Percentiles rank a stretch among this genome's conserved stretches.
phyloP scores from a whole-genome alignment of 2,329 filamentous ascomycete species.

The Trichoderma semiorbis region DNA sequence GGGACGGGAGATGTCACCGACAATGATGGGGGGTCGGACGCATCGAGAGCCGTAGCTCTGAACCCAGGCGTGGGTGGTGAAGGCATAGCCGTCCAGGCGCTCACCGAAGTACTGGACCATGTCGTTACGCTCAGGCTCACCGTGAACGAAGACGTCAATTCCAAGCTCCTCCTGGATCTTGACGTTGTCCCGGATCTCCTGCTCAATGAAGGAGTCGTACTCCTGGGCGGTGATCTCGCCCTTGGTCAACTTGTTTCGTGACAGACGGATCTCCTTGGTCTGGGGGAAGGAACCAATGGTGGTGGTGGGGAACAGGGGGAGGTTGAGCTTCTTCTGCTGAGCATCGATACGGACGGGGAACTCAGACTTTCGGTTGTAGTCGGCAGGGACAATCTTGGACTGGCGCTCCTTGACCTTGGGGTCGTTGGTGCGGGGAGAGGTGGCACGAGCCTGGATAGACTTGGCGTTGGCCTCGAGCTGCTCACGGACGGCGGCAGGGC shows the following conservation, averaged over 20 bases:
- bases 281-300: conserved; percentile 99
- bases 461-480: conserved; percentile 96
- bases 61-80: conserved; percentile 99
- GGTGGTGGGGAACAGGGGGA: conserved; percentile 97
- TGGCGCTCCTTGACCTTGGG: conserved; percentile 96
- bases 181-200: conserved; percentile 94
- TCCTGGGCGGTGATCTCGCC: conserved; percentile 86
- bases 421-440: conserved; percentile 94
- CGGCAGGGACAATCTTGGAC: conserved; percentile 73
- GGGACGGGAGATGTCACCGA: conserved; percentile 96
- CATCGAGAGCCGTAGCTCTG: conserved; percentile 98
- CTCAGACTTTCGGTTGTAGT: conserved; percentile 89
- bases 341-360: conserved; percentile 82
- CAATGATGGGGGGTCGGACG: conserved; percentile 96
- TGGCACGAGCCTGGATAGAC: conserved; percentile 85
- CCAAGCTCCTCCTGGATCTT: conserved; percentile 97
- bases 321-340: conserved; percentile 88
- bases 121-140: conserved; percentile 99
- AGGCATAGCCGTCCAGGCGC: conserved; percentile 92
- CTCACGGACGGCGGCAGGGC: conserved; percentile 78
- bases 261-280: conserved; percentile 96
- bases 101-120: conserved; percentile 99
- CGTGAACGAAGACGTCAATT: conserved; percentile 96
- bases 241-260: conserved; percentile 99
- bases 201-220: conserved; percentile 99